Conservation (phyloP, 2,329 filamentous ascomycete species). For the Raffaelea ambrosiae region DNA sequence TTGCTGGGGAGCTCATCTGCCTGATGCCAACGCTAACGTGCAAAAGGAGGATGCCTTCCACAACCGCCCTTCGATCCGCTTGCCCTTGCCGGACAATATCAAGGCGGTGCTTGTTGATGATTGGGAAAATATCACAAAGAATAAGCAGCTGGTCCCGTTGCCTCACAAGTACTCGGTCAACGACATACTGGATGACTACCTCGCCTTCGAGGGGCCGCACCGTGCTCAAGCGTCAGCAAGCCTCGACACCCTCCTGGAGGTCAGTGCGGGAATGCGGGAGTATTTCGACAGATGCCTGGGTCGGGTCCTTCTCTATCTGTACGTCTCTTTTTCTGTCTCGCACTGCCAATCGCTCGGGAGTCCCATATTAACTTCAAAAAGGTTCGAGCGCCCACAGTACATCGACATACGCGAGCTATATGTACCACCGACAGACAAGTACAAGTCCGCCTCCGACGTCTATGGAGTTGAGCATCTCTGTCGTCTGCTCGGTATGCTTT, state of each 20-base stretch:
- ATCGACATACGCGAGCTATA: conserved; percentile 66
- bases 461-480: conserved; percentile 91
- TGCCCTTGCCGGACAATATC: conserved; percentile 79
- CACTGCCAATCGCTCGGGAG: neutral
- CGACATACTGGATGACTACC: conserved; percentile 73
- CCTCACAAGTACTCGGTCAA: conserved; percentile 69
- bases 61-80: conserved; percentile 72
- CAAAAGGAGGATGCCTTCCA: conserved; percentile 80
- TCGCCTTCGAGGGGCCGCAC: conserved; percentile 58
- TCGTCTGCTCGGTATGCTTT: conserved; percentile 66
- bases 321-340: conserved; percentile 14
- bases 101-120: conserved; percentile 94
- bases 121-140: conserved; percentile 98
- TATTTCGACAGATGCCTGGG: conserved; percentile 92
- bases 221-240: conserved; percentile 60
- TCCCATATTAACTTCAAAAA: conserved; percentile 21
- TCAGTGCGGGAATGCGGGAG: conserved; percentile 74
- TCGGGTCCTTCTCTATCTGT: conserved; percentile 78
- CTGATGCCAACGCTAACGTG: neutral
- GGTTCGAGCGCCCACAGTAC: conserved; percentile 87
- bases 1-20: too few relatives aligned
- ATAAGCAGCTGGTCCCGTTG: conserved; percentile 78
- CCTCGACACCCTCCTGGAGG: conserved; percentile 81
- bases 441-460: conserved; percentile 66
- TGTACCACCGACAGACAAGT: conserved; percentile 38